Evolutionary conservation across 2,329 filamentous ascomycete species (phyloP), one percentile per base, ranked within the genome.

Genomic region (Aureobasidium lini): DNA sequence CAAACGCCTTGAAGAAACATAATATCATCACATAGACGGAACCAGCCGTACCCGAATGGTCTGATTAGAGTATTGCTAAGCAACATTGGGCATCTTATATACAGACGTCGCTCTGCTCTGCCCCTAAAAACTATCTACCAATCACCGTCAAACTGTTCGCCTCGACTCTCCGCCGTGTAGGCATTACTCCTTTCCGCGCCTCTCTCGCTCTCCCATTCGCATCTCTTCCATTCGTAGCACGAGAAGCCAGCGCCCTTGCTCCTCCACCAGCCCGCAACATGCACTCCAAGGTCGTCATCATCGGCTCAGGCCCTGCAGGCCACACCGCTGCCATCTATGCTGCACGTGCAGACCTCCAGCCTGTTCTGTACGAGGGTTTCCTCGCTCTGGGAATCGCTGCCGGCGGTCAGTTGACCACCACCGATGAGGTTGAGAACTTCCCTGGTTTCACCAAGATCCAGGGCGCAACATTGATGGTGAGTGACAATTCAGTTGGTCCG

Each of bases 241-340:
- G 40, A 31, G 61, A 62, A 57, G 57, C 65, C 57, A 56, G 59
- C 59, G 57, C 63, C 66, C 71, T 66, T 31, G 32, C 62, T 60
- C 67, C 68, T 62, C 65, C 65, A 67, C 65, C 70, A 61, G 74
- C 71, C 61, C 74, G 80, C 71, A 90, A 82, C 72, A 95, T 96
- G 87, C 94, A 97, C 77, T 89, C 84, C 78, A 94, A 93, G 76
- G 87, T 96, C 70, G 89, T 96, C 72, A 90, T 69, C 63, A 69
- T 70, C 61, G 66, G 94, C 79, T 99, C 94, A 63, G 94, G 94
- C 79, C 94, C 94, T 64, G 94, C 92, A 67, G 94, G 92, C 76
- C 94, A 99, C 79, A 99, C 94, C 48, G 94, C 94, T 63, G 94
- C 94, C 74, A 86, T 99, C 73, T 99, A 99, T 77, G 87, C 96